These are phyloP conservation scores for Nymphaea colorata DNA, from an alignment of 164 flowering plant species.

Conservation along the genomic window DNA sequence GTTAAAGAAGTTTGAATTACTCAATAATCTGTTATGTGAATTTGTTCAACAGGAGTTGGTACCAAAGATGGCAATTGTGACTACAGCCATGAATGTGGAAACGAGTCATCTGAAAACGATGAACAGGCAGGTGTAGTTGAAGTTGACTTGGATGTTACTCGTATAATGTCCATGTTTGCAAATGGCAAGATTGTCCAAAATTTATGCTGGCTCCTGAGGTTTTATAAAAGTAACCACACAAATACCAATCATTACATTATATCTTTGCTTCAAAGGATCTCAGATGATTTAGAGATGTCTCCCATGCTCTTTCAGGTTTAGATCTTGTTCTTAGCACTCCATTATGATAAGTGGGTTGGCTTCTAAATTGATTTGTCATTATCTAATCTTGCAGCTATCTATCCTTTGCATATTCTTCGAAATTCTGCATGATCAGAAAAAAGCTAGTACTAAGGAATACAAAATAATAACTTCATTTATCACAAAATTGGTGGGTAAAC, in stretches of 20 bases:
- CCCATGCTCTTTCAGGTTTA: slow-evolving; percentile 95
- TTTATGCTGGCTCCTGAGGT: slow-evolving; percentile 87
- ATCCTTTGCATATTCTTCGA: slow-evolving; percentile 55
- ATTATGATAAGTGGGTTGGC: background rate
- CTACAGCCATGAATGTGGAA: slow-evolving; percentile 16
- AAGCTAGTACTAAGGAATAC: slow-evolving; percentile 48
- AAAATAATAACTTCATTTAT: slow-evolving; percentile 57
- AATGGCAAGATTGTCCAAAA: slow-evolving; percentile 53
- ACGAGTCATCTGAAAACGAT: slow-evolving; percentile 62
- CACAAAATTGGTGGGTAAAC: slow-evolving; percentile 51
- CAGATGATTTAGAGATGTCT: slow-evolving; percentile 79
- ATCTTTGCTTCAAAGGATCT: slow-evolving; percentile 50
- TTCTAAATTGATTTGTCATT: slow-evolving; percentile 1
- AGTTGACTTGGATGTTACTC: slow-evolving; percentile 72
- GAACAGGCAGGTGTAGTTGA: slow-evolving; percentile 32
- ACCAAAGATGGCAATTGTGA: background rate
- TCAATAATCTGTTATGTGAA: too few species aligned
- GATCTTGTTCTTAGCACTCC: background rate
- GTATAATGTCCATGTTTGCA: slow-evolving; percentile 57
- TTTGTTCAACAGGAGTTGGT: background rate
- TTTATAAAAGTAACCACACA: slow-evolving; percentile 64
- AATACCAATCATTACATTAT: slow-evolving; percentile 63
- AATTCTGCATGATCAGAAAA: slow-evolving; percentile 77
- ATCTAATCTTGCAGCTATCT: slow-evolving; percentile 61
- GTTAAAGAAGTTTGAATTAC: too few species aligned